Conservation (phyloP, 176 grass and related monocot genomes). For the Areca catechu region DNA sequence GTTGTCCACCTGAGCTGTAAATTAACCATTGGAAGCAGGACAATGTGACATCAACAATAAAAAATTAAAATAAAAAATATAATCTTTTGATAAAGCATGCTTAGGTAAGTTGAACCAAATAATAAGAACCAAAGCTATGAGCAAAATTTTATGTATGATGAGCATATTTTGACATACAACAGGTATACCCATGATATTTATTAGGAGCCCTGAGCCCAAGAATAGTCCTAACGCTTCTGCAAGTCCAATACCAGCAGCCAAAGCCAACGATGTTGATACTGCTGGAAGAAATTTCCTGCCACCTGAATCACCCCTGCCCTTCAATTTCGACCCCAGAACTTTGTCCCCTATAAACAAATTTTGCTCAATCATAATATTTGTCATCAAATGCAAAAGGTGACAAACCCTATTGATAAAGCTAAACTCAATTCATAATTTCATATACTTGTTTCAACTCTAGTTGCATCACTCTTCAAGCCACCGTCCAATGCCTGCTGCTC, state of each 20-base stretch:
- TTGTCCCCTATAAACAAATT: conserved; percentile 35
- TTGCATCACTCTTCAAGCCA: neutral
- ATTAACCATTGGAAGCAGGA: too few relatives aligned
- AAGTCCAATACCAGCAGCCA: conserved; percentile 68
- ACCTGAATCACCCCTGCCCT: neutral
- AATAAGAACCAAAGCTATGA: too few relatives aligned
- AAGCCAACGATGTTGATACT: conserved; percentile 69
- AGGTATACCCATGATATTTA: conserved; percentile 72
- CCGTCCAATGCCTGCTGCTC: conserved; percentile 57
- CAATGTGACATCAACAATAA: too few relatives aligned
- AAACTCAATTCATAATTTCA: neutral
- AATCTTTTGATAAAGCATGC: too few relatives aligned
- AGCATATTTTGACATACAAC: conserved; percentile 51
- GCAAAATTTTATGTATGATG: too few relatives aligned
- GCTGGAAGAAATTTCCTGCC: conserved; percentile 66
- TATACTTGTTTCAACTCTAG: neutral
- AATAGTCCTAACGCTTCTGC: conserved; percentile 43
- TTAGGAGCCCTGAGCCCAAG: conserved; percentile 48
- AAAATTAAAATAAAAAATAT: too few relatives aligned
- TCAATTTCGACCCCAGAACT: neutral
- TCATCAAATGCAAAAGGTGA: neutral
- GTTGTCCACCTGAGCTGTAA: too few relatives aligned
- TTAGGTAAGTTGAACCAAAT: neutral
- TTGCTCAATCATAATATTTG: conserved; percentile 1
- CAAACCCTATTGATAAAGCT: neutral